These are phyloP conservation scores for Quercus cerris DNA, from an alignment of 306 rosid species.

Conservation along the genomic window DNA sequence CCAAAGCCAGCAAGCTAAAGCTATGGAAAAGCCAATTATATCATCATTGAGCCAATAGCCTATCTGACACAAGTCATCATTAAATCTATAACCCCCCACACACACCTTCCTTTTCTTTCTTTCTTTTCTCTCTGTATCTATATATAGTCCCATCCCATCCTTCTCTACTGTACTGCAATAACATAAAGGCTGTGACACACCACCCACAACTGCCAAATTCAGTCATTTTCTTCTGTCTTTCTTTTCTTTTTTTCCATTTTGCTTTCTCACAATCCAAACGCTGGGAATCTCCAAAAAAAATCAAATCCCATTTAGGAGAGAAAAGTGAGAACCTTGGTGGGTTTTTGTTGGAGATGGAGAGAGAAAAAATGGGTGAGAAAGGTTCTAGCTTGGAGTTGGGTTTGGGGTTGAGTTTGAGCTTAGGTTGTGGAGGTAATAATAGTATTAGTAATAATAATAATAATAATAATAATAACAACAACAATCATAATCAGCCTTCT, in stretches of 20 bases:
- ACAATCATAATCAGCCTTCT: constrained; percentile 8
- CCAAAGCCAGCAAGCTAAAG: constrained; percentile 17
- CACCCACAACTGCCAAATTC: constrained; percentile 23
- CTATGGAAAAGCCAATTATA: constrained; percentile 15
- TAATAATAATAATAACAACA: too few relatives aligned
- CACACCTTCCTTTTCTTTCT: constrained; percentile 17
- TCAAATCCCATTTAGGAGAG: not conserved
- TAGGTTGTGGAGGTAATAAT: constrained; percentile 35
- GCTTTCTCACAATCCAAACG: constrained; percentile 28
- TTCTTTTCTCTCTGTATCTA: constrained; percentile 24
- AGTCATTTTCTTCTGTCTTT: constrained; percentile 17
- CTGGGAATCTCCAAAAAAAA: not conserved
- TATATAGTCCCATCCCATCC: constrained; percentile 39
- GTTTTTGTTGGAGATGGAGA: not conserved
- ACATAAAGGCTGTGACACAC: constrained; percentile 34
- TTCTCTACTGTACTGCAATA: constrained; percentile 49
- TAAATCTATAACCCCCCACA: constrained; percentile 34
- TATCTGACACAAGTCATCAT: constrained; percentile 66
- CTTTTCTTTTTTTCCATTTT: constrained; percentile 20
- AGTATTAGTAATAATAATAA: too few relatives aligned
- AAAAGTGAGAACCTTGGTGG: not conserved
- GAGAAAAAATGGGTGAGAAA: constrained; percentile 47
- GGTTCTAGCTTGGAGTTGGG: constrained; percentile 41
- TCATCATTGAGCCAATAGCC: constrained; percentile 54
- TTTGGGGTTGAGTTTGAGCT: constrained; percentile 47